phyloP scores from a whole-genome alignment of 495 filamentous ascomycete species.

The Recurvomyces mirabilis region DNA sequence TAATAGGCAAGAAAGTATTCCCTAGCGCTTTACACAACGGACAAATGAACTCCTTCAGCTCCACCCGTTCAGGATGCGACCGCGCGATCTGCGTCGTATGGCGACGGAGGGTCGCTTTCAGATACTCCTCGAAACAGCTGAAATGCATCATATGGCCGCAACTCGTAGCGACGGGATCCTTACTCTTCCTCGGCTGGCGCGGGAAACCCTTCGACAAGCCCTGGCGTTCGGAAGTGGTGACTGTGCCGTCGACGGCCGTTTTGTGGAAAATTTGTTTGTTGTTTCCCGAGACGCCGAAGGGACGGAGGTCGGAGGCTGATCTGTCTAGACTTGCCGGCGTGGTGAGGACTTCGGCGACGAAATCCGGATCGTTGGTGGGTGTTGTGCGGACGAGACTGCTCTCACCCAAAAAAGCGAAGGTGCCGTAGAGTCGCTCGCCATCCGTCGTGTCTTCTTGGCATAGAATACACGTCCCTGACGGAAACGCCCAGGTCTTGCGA shows the following conservation, averaged over 20 bases:
- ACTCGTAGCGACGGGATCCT: constrained; percentile 78
- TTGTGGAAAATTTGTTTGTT: constrained; percentile 70
- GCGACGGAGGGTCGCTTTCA: constrained; percentile 64
- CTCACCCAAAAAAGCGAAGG: constrained; percentile 77
- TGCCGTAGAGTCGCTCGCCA: constrained; percentile 75
- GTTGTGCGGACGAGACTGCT: constrained; percentile 84
- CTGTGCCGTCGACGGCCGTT: constrained; percentile 56
- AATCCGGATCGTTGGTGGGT: constrained; percentile 65
- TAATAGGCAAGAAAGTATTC: constrained; percentile 88
- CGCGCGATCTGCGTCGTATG: constrained; percentile 87
- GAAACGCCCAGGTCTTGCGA: constrained; percentile 79
- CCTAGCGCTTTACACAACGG: constrained; percentile 97
- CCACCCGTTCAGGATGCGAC: constrained; percentile 72
- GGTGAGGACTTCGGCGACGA: constrained; percentile 67
- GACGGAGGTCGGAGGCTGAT: constrained; percentile 67
- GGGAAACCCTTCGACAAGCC: constrained; percentile 84
- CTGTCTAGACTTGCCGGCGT: constrained; percentile 73
- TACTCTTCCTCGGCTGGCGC: constrained; percentile 41
- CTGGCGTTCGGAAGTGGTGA: constrained; percentile 62
- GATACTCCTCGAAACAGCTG: constrained; percentile 85
- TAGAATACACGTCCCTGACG: constrained; percentile 85
- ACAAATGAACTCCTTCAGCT: constrained; percentile 80
- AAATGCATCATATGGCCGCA: constrained; percentile 99
- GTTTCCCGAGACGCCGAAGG: constrained; percentile 79
- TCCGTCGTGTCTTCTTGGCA: constrained; percentile 96